phyloP scores from a whole-genome alignment of 2,329 filamentous ascomycete genomes.

The Monosporascus cannonballus region DNA sequence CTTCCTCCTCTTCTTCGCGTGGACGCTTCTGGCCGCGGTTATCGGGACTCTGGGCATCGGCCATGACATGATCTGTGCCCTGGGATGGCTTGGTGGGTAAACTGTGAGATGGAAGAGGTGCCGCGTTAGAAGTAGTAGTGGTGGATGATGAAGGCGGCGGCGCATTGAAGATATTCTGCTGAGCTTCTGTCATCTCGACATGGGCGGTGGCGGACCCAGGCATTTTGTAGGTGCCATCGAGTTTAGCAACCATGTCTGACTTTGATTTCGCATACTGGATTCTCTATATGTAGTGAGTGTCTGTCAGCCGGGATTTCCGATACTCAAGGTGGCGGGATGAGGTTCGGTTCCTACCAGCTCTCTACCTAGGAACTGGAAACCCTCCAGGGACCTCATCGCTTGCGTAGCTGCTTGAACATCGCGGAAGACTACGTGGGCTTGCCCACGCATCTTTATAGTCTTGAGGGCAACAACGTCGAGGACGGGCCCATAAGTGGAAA shows the following conservation, averaged over 20 bases:
- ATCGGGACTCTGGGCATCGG: conserved; percentile 48
- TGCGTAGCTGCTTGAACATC: conserved; percentile 90
- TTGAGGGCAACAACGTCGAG: conserved; percentile 88
- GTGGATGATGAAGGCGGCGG: conserved; percentile 46
- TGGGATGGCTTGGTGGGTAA: conserved; percentile 45
- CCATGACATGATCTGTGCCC: conserved; percentile 40
- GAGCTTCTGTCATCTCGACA: conserved; percentile 64
- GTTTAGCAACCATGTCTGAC: conserved; percentile 80
- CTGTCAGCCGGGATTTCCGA: neutral
- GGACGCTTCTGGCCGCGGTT: conserved; percentile 62
- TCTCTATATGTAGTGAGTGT: conserved; percentile 48
- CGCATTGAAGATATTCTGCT: conserved; percentile 75
- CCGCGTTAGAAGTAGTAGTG: conserved; percentile 26
- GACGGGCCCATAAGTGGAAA: conserved; percentile 88
- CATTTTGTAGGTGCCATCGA: conserved; percentile 83
- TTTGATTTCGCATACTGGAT: conserved; percentile 88
- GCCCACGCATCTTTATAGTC: conserved; percentile 88
- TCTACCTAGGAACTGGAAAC: conserved; percentile 77
- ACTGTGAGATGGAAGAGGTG: conserved; percentile 28
- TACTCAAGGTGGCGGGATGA: neutral
- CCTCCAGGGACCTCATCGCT: conserved; percentile 84
- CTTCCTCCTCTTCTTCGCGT: conserved; percentile 61
- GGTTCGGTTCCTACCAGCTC: conserved; percentile 61
- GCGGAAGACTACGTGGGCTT: conserved; percentile 87
- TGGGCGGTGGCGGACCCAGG: conserved; percentile 49